phyloP scores from a whole-genome alignment of 2,329 filamentous ascomycete species.

The Ceratocystiopsis minuta region DNA sequence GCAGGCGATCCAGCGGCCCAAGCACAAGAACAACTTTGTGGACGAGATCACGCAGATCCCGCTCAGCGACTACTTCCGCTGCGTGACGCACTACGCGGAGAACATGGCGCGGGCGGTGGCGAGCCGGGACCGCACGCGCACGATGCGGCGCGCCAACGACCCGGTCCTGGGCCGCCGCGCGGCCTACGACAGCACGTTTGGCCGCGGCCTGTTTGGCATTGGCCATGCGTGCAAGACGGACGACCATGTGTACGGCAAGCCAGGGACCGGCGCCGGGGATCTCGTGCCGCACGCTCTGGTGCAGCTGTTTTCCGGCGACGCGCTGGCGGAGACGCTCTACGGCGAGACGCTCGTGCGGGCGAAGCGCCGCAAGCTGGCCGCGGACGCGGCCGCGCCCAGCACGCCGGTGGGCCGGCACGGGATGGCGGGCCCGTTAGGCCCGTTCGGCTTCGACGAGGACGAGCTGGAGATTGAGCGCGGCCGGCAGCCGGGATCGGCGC shows the following conservation, averaged over 20 bases:
- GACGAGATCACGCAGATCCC: slow-evolving; percentile 10
- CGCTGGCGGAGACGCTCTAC: slow-evolving; percentile 4
- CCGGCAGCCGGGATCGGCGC: slow-evolving; percentile 44
- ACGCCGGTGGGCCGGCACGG: slow-evolving; percentile 4
- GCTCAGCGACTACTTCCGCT: slow-evolving; percentile 7
- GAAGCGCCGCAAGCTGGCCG: background rate
- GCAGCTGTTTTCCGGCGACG: slow-evolving; percentile 6
- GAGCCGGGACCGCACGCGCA: slow-evolving; percentile 3
- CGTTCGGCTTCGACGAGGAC: slow-evolving; percentile 8
- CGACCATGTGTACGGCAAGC: background rate
- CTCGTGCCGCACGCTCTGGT: background rate
- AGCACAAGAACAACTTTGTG: slow-evolving; percentile 3
- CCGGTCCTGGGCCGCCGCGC: background rate
- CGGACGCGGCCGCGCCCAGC: slow-evolving; percentile 1
- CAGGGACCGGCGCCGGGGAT: too few species aligned
- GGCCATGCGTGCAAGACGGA: slow-evolving; percentile 1
- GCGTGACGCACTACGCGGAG: slow-evolving; percentile 6
- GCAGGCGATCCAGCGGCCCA: background rate
- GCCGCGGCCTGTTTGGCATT: slow-evolving; percentile 9
- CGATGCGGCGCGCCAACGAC: slow-evolving; percentile 4
- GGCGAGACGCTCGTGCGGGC: slow-evolving; percentile 9
- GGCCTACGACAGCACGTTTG: slow-evolving; percentile 7
- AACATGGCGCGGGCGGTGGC: slow-evolving; percentile 7
- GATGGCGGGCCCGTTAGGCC: too few species aligned
- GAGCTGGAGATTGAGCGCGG: slow-evolving; percentile 38